A percentile compares a stretch with the other conserved stretches of the same genome.
Evolutionary conservation across 495 filamentous ascomycete species (phyloP).

Genomic region (Opeltia flavorubescens): DNA sequence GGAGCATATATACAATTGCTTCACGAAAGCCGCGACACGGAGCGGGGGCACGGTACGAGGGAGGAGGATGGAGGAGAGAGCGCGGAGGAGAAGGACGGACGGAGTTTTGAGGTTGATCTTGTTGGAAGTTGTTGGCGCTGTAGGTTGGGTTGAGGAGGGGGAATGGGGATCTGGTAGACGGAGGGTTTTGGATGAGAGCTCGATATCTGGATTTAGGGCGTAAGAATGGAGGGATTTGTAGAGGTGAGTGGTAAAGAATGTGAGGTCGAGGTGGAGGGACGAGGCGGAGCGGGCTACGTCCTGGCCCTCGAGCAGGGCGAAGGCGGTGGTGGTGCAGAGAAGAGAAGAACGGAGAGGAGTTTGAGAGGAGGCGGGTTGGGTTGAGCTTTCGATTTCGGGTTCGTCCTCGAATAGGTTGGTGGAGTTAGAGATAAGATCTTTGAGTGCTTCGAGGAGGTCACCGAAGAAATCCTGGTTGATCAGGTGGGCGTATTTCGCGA

Average conservation of each 20-base stretch:
- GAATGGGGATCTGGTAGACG: constrained; percentile 62
- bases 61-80: constrained; percentile 61
- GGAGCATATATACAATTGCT: constrained; percentile 68
- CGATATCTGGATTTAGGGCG: constrained; percentile 70
- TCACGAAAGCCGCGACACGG: constrained; percentile 81
- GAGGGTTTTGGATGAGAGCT: constrained; percentile 63
- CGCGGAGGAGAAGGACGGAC: constrained; percentile 75
- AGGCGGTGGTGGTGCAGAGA: constrained; percentile 91
- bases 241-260: constrained; percentile 87
- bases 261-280: constrained; percentile 70
- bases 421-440: constrained; percentile 76
- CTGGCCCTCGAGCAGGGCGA: constrained; percentile 83
- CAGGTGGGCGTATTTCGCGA: constrained; percentile 83
- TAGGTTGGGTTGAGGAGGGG: constrained; percentile 16
- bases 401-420: constrained; percentile 32
- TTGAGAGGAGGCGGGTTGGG: constrained; percentile 20
- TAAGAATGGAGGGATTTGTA: constrained; percentile 70
- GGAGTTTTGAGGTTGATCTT: constrained; percentile 90
- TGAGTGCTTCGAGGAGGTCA: constrained; percentile 82
- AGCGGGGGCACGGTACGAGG: constrained; percentile 57
- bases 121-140: constrained; percentile 25
- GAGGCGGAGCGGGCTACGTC: constrained; percentile 51
- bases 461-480: constrained; percentile 99
- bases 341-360: constrained; percentile 73
- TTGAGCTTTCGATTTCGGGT: constrained; percentile 23